These are phyloP conservation scores for Bruguiera sexangula DNA, from an alignment of 345 rosid species.

Conservation along the genomic window DNA sequence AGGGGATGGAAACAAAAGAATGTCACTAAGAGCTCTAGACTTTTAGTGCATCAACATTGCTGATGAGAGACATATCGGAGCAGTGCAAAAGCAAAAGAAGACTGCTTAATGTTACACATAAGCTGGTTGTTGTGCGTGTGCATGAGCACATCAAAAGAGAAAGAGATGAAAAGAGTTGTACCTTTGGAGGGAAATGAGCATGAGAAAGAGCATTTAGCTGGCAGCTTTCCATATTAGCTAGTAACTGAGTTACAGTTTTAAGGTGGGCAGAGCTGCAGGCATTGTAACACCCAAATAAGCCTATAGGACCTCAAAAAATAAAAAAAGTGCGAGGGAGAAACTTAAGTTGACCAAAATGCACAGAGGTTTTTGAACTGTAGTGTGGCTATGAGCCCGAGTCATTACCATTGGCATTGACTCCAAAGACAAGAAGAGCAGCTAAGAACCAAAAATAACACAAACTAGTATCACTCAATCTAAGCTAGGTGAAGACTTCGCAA, in stretches of 20 bases:
- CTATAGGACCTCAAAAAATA: neutral
- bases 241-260: slow-evolving; percentile 51
- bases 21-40: neutral
- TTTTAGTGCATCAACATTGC: neutral
- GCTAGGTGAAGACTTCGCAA: neutral
- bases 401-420: neutral
- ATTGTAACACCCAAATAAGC: slow-evolving; percentile 10
- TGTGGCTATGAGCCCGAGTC: too few relatives aligned
- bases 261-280: slow-evolving; percentile 59
- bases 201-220: slow-evolving; percentile 51
- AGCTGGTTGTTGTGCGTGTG: neutral
- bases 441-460: neutral
- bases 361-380: too few relatives aligned
- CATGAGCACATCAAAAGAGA: neutral
- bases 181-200: slow-evolving; percentile 19
- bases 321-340: neutral
- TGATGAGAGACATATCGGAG: neutral
- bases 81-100: neutral
- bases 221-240: slow-evolving; percentile 57
- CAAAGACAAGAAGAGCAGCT: neutral
- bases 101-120: neutral
- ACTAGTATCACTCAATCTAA: neutral
- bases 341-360: neutral
- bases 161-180: slow-evolving; percentile 1
- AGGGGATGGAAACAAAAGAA: slow-evolving; percentile 2